Percentiles rank a stretch among this genome's conserved stretches.
Conservation (phyloP, 2,329 filamentous ascomycete species). For the Blastomyces gilchristii region DNA sequence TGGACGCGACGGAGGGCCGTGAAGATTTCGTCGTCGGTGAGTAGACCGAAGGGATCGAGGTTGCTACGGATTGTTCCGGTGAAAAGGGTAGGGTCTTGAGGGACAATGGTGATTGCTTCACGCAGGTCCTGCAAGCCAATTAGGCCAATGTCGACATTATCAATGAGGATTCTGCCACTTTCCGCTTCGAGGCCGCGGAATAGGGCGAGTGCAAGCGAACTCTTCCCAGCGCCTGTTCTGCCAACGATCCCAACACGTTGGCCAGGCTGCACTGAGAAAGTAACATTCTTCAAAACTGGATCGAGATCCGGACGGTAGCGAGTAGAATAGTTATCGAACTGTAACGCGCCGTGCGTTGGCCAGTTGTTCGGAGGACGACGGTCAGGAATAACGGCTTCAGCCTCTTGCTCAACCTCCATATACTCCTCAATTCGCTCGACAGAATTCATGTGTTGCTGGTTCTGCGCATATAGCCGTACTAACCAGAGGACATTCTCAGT, state of each 20-base stretch:
- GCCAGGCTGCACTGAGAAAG: slow-evolving; percentile 71
- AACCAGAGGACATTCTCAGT: slow-evolving; percentile 96
- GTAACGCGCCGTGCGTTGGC: slow-evolving; percentile 75
- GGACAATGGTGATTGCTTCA: slow-evolving; percentile 91
- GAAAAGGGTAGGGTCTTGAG: slow-evolving; percentile 87
- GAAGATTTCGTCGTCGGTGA: slow-evolving; percentile 86
- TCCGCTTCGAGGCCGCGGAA: slow-evolving; percentile 92
- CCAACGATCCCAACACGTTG: slow-evolving; percentile 97
- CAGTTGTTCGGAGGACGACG: slow-evolving; percentile 68
- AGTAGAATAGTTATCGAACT: slow-evolving; percentile 83
- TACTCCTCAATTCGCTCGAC: slow-evolving; percentile 97
- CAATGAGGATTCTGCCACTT: slow-evolving; percentile 77
- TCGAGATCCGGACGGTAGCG: slow-evolving; percentile 81
- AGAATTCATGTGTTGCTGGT: slow-evolving; percentile 99
- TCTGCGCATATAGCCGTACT: slow-evolving; percentile 82
- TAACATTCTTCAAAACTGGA: slow-evolving; percentile 70
- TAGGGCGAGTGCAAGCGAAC: slow-evolving; percentile 80
- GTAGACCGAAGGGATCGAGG: slow-evolving; percentile 80
- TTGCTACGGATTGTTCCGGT: slow-evolving; percentile 86
- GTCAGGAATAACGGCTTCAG: slow-evolving; percentile 63
- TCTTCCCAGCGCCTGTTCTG: slow-evolving; percentile 91
- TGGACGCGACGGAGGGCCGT: slow-evolving; percentile 78
- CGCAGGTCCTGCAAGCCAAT: slow-evolving; percentile 92
- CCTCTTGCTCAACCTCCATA: slow-evolving; percentile 90
- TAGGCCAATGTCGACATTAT: slow-evolving; percentile 76